Evolutionary conservation across 306 rosid genomes (phyloP), one percentile per base, ranked within the genome.

Genomic region (Malus sylvestris): DNA sequence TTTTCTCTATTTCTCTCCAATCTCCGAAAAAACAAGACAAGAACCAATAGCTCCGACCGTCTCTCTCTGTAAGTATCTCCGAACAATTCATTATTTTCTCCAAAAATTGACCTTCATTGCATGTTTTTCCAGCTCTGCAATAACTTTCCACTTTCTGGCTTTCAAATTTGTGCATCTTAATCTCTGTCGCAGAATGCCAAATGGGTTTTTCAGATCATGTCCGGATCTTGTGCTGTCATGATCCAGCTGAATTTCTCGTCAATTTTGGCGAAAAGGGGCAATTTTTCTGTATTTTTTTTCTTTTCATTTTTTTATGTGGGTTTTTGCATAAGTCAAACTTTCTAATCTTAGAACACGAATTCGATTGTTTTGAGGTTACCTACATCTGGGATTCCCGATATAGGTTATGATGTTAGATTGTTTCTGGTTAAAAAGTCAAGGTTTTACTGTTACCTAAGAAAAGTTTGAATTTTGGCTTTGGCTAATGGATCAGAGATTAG

Each of bases 171-270:
- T 59, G 88, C 83, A 75, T 86, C 83, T 55, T 59, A 71, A 76
- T 81, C 53, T 58, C 2, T 77, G 79, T 23, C 70, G 77, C 78
- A 76, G 71, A 84, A 66, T 79, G 85, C 74, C 77, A 64, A 81
- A 81, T 84, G 87, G 85, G 23, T 51, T 78, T 78, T 71, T 45
- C 81, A 89, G 91, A 91, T 94, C 96, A 85, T 83, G 75, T 91
- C 86, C 89, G 87, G 97, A 91, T 90, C 97, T 86, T 89, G 80
- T 82, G 82, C 30, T 80, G 68, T 16, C 79, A 80, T 81, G 91
- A 87, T 87, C 91, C 90, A 74, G 78, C 70, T 61, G 23, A 73
- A 72, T 81, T 79, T 70, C 77, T 71, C 14, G 73, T 76, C 74
- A 68, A 71, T 81, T 77, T 72, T 79, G 25, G 53, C 16, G 77